Evolutionary conservation across 768 basidiomycete genomes (phyloP).

Genomic region (Sistotremastrum niveocremeum): DNA sequence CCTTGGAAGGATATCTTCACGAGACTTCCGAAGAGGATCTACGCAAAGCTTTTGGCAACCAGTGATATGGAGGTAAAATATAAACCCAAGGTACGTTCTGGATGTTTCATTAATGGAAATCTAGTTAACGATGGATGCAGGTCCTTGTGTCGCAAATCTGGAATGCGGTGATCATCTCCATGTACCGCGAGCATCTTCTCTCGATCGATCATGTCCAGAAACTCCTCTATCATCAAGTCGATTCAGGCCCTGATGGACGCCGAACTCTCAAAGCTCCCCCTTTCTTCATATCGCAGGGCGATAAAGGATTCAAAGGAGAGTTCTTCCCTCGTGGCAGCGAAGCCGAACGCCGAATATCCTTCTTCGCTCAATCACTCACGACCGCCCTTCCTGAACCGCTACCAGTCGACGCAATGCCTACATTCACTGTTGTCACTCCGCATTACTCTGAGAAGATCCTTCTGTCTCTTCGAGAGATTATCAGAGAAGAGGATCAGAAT

Average conservation of each 20-base stretch:
- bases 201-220: conserved; percentile 99
- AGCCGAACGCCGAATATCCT: conserved; percentile 94
- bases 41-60: conserved; percentile 88
- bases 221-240: conserved; percentile 93
- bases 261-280: conserved; percentile 89
- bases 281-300: conserved; percentile 94
- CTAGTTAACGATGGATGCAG: conserved; percentile 22
- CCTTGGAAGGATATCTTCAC: conserved; percentile 98
- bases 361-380: conserved; percentile 96
- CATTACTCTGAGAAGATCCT: conserved; percentile 99
- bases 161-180: conserved; percentile 99
- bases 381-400: conserved; percentile 88
- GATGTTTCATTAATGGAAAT: no score
- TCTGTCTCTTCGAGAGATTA: conserved; percentile 93
- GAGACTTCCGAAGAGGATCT: conserved; percentile 90
- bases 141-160: conserved; percentile 98
- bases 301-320: conserved; percentile 69
- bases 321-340: conserved; percentile 95
- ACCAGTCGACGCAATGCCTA: conserved; percentile 99
- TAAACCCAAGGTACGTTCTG: conserved; percentile 80
- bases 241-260: conserved; percentile 68
- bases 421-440: conserved; percentile 95
- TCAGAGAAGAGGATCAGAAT: conserved; percentile 95
- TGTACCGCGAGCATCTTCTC: conserved; percentile 98
- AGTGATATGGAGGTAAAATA: conserved; percentile 96